These are phyloP conservation scores for Penicillium steckii DNA, from an alignment of 495 filamentous ascomycete genomes.

Conservation along the genomic window DNA sequence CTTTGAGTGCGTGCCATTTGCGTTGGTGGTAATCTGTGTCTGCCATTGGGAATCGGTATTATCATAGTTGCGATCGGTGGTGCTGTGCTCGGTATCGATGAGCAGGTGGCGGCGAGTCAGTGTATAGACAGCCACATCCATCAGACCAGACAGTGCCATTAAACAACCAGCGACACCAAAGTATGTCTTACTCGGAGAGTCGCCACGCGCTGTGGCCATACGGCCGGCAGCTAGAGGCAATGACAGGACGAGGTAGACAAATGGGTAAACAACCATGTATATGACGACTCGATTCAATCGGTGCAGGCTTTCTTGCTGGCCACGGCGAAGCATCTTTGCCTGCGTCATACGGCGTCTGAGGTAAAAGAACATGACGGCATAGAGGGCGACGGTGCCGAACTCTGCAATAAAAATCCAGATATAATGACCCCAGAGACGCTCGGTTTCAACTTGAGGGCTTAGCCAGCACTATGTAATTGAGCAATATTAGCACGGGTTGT, in stretches of 20 bases:
- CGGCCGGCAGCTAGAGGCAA: constrained; percentile 68
- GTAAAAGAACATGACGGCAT: constrained; percentile 60
- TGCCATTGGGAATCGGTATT: constrained; percentile 28
- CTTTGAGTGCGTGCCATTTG: not conserved
- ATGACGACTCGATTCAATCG: constrained; percentile 51
- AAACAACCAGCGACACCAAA: constrained; percentile 67
- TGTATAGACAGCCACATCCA: constrained; percentile 70
- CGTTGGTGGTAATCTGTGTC: constrained; percentile 31
- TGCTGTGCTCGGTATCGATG: constrained; percentile 35
- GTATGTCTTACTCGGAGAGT: constrained; percentile 52
- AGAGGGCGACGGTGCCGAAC: constrained; percentile 61
- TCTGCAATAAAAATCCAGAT: constrained; percentile 73
- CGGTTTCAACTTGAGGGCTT: constrained; percentile 51
- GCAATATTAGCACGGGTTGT: constrained; percentile 6
- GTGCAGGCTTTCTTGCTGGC: constrained; percentile 36
- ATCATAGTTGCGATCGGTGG: constrained; percentile 31
- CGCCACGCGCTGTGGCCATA: constrained; percentile 55
- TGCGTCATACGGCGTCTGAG: constrained; percentile 48
- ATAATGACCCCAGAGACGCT: constrained; percentile 72
- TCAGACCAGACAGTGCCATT: constrained; percentile 67
- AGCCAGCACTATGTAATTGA: constrained; percentile 67
- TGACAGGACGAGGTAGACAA: constrained; percentile 68
- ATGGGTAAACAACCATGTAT: constrained; percentile 71
- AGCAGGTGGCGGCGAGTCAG: constrained; percentile 42
- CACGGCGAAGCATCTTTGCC: constrained; percentile 32